Evolutionary conservation across 139 green algal genomes (phyloP), one percentile per base, ranked within the genome.

Genomic region (Bryopsis sp.): DNA sequence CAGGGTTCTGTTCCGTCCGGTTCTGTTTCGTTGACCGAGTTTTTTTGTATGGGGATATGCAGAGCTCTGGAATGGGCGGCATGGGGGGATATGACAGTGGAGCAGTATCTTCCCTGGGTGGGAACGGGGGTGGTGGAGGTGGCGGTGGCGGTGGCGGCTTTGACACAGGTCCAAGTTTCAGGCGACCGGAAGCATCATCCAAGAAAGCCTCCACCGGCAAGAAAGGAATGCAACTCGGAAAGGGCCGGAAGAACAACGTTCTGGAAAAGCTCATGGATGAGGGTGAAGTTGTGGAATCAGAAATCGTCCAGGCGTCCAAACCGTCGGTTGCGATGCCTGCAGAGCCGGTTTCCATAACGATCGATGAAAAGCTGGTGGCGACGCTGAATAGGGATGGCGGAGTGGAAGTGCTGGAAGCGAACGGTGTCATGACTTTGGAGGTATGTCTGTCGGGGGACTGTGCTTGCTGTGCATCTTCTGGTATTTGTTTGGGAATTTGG

Each of bases 331-430:
- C 8, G 8, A 24, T 39, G 26, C 3, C 34, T 33, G 31, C 67
- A 54, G 83, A 87, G 19, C 79, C 81, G 5, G 74, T 87, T 28
- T 81, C 82, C 11, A 76, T 87, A 11, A 63, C 71, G 19, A 81
- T 94, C 39, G 85, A 95, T n/a, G 90, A 96, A 76, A 94, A 92
- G 73, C 72, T 96, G 48, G 72, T 69, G 19, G 89, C 90, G 28
- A 58, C 74, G 37, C 79, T 97, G 32, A 90, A 89, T 81, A 92
- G 92, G 76, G 85, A 96, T 70, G 95, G 94, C 36, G 93, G 92
- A 1, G 48, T 97, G 70, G 90, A 98, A 77, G 87, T 82, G 72
- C 76, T 97, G 75, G 95, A 99, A 80, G 79, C 99, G 36, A 85
- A 96, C 74, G 92, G 92, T 63, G 94, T 77, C 39, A 90, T 97